Conservation (phyloP, 1,284 basidiomycete species). For the Cutaneotrichosporon sp. region DNA sequence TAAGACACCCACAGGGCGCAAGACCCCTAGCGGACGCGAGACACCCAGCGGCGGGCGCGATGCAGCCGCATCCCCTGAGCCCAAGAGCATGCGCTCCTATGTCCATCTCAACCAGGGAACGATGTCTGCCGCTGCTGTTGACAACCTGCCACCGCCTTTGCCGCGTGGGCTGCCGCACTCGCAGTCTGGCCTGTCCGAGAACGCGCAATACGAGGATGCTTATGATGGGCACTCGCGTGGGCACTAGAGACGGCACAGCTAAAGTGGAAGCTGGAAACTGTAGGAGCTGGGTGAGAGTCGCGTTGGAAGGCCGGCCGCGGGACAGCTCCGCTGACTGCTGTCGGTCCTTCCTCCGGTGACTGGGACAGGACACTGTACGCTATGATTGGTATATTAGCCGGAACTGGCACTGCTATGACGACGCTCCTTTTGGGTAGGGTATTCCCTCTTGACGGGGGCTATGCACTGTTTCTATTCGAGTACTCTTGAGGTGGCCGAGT, state of each 20-base stretch:
- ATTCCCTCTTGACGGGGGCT: neutral
- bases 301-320: too few relatives aligned
- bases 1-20: neutral
- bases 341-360: too few relatives aligned
- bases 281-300: too few relatives aligned
- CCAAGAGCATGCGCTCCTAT: slow-evolving; percentile 31
- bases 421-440: neutral
- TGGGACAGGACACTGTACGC: too few relatives aligned
- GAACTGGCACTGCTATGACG: neutral
- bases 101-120: slow-evolving; percentile 40
- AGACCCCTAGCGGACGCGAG: neutral
- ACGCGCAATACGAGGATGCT: slow-evolving; percentile 2
- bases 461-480: neutral
- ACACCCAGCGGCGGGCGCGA: neutral
- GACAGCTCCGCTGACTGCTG: too few relatives aligned
- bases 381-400: neutral
- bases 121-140: slow-evolving; percentile 27
- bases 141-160: slow-evolving; percentile 31
- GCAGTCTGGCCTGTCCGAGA: neutral
- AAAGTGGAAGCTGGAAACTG: too few relatives aligned
- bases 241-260: neutral
- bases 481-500: too few relatives aligned
- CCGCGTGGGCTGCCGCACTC: slow-evolving; percentile 1
- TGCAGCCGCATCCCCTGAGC: slow-evolving; percentile 11
- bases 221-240: neutral